A percentile compares a stretch with the other conserved stretches of the same genome.
These are phyloP conservation scores for Talaromyces sp. DNA, from an alignment of 2,329 filamentous ascomycete genomes.

Conservation along the genomic window DNA sequence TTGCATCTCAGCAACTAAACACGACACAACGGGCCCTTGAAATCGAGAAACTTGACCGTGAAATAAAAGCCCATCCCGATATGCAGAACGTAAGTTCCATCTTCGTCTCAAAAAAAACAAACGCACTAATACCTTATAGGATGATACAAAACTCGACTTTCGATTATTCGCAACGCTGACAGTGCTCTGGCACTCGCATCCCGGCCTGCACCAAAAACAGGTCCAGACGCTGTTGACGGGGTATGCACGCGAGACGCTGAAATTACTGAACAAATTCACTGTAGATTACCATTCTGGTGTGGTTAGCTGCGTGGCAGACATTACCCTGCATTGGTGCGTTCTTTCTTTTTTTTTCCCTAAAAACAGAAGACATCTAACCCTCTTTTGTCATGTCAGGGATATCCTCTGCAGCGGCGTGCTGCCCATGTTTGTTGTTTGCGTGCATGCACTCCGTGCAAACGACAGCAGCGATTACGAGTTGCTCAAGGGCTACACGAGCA, in stretches of 20 bases:
- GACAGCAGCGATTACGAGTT: neutral
- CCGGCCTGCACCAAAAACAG: neutral
- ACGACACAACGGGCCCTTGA: neutral
- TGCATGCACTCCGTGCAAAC: neutral
- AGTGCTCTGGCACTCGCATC: neutral
- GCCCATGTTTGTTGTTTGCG: neutral
- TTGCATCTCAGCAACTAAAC: neutral
- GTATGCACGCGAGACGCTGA: neutral
- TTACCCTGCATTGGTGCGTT: neutral
- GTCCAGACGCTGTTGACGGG: neutral
- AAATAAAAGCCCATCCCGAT: neutral
- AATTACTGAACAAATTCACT: neutral
- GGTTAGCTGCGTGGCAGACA: neutral
- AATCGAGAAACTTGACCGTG: neutral
- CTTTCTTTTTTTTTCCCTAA: too few relatives aligned
- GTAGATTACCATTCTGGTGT: neutral
- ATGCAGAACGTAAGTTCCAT: neutral
- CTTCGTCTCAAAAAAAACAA: neutral
- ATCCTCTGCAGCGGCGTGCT: slow-evolving; percentile 10
- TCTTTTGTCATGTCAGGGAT: neutral
- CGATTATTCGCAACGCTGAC: neutral
- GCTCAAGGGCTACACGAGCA: neutral
- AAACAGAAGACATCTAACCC: neutral
- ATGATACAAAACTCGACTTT: neutral
- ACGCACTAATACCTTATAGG: neutral